These are phyloP conservation scores for Closterium sp. DNA, from an alignment of 139 green algal genomes.

Conservation along the genomic window DNA sequence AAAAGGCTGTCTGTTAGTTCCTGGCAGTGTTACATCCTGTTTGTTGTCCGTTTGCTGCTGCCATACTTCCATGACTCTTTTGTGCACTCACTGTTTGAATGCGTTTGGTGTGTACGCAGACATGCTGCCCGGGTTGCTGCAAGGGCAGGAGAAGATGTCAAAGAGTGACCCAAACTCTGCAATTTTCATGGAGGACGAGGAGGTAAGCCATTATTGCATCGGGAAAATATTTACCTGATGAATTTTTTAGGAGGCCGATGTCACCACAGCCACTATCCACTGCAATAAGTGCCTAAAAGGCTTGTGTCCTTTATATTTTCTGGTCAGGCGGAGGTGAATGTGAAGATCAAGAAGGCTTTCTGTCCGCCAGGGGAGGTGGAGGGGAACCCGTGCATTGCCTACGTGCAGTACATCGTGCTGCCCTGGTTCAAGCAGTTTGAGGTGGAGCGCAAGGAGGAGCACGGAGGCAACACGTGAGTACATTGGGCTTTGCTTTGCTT, in stretches of 20 bases:
- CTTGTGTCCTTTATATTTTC: too few species aligned
- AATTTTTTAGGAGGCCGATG: too few species aligned
- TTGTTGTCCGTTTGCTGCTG: neutral
- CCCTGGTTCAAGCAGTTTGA: constrained; percentile 85
- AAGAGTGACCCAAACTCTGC: constrained; percentile 95
- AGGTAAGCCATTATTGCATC: constrained; percentile 8
- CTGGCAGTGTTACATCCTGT: neutral
- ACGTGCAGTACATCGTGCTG: constrained; percentile 89
- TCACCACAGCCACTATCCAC: too few species aligned
- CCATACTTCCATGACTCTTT: neutral
- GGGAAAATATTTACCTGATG: too few species aligned
- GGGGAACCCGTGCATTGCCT: constrained; percentile 93
- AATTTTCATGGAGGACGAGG: constrained; percentile 84
- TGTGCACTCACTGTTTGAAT: neutral
- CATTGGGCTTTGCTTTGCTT: neutral
- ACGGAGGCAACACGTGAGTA: constrained; percentile 76
- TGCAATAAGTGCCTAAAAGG: too few species aligned
- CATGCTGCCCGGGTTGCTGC: constrained; percentile 49
- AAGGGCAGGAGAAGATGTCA: constrained; percentile 99
- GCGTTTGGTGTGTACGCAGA: constrained; percentile 13
- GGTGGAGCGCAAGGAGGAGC: constrained; percentile 63
- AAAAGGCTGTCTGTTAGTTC: neutral
- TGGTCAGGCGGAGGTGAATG: constrained; percentile 78
- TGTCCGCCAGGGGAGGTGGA: constrained; percentile 74
- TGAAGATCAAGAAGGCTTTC: constrained; percentile 98